Evolutionary conservation across 2,329 filamentous ascomycete species (phyloP).

Genomic region (Colletotrichum sidae): DNA sequence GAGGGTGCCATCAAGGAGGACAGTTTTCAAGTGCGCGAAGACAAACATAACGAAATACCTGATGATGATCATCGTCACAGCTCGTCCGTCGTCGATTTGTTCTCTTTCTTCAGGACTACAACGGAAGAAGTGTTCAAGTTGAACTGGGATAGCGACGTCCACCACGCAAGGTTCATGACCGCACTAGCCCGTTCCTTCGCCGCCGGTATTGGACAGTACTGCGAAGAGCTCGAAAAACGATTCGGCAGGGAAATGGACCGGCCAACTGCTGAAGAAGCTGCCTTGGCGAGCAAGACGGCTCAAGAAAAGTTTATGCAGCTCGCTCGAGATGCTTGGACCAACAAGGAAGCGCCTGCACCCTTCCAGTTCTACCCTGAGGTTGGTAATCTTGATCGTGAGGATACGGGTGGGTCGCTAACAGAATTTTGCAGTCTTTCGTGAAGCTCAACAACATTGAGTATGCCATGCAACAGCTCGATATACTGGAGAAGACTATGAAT

Average conservation of each 20-base stretch:
- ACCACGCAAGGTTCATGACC: conserved; percentile 98
- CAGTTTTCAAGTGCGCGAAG: conserved; percentile 79
- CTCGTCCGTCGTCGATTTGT: conserved; percentile 92
- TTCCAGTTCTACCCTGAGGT: conserved; percentile 97
- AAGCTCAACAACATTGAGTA: conserved; percentile 99
- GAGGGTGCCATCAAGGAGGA: conserved; percentile 93
- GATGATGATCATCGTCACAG: conserved; percentile 90
- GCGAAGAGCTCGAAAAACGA: conserved; percentile 86
- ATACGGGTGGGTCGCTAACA: background rate
- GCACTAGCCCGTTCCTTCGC: conserved; percentile 87
- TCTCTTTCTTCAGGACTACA: conserved; percentile 92
- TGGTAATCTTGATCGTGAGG: conserved; percentile 45
- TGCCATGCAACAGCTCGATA: conserved; percentile 91
- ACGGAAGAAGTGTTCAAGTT: conserved; percentile 88
- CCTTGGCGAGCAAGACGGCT: conserved; percentile 79
- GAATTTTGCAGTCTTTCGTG: conserved; percentile 79
- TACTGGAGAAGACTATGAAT: conserved; percentile 88
- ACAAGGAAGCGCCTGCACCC: conserved; percentile 92
- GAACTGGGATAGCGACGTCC: conserved; percentile 92
- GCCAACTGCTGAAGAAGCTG: conserved; percentile 87
- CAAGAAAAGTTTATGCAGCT: conserved; percentile 95
- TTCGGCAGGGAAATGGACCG: conserved; percentile 95
- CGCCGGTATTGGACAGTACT: conserved; percentile 86
- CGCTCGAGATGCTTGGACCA: conserved; percentile 92
- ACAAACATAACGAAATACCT: conserved; percentile 71